Base-by-base conservation (phyloP, 73 alveolate species). In the Diophrys appendiculata region DNA sequence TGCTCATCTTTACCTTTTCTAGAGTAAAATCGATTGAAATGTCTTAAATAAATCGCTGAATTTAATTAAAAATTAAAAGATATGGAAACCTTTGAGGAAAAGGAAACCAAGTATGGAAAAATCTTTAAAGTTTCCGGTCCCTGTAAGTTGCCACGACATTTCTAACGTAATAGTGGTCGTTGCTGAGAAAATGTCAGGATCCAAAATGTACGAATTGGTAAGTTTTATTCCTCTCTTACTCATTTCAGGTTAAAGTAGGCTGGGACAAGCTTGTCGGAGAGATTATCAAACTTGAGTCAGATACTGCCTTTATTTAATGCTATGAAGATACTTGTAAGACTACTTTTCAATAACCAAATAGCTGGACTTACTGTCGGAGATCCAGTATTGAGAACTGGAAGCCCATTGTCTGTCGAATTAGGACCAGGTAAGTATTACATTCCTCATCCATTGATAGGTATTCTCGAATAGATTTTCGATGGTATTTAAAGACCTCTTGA, bases 281-380 rank as follows among this genome's bases (percentile, higher is more conserved):
- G 91, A 95, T 97, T 89, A 97, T 97, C 76, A 96, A 97, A 82
- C 96, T 97, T 26, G 99, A 97, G 83, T 98, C 98, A 31, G 99
- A 97, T 91, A 96, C 96, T 72, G 99, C 99, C 30, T 93, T 98
- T 72, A 97, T 97, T 86, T 96, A 97, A 83, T 97, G 99, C 88
- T 97, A 97, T 81, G 99, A 97, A 82, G 99, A 95, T 83, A 94
- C 99, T 23, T 83, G 95, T 78, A 89, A 77, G 82, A n/a, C 69
- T 64, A 22, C 56, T 18, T 0, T 27, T 26, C 65, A 24, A 29
- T 54, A 18, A 27, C 13, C 33, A 43, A 32, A 29, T 81, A 92
- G 95, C 97, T 72, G 99, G 99, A 34, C 92, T 97, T 68, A 95
- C 99, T 25, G 98, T 95, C 31, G 99, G 99, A 54, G 99, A 97